Base-by-base conservation (phyloP, 306 rosid species). In the Vigna reflexopilosa region DNA sequence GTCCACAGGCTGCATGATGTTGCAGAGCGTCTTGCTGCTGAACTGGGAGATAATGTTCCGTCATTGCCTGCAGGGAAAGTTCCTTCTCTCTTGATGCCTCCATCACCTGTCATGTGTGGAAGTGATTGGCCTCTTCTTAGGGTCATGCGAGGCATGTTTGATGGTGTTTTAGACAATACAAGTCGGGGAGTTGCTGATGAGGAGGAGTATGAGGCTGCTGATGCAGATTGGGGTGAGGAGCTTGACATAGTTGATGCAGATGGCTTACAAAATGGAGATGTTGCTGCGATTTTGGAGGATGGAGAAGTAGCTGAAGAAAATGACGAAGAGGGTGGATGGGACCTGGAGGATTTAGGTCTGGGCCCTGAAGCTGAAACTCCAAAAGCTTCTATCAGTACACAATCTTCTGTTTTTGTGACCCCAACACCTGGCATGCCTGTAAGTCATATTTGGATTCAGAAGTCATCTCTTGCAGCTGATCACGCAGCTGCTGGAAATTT, bases 71-170 rank as follows among this genome's bases (percentile, higher is more conserved):
- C 75, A 74, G 97, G 96, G 56, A 89, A 89, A 84, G 87, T 85
- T 15, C 91, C 97, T 2, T 79, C 93, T 82, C 96, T 91, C 55
- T 51, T 94, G 88, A 88, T 83, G 72, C 96, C 97, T 6, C 93
- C 96, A 4, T 77, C 88, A 7, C 98, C 98, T 0, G 80, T 92
- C 71, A 86, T 90, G 81, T 86, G 92, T 47, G 94, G 93, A 54
- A 85, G 98, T 42, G 94, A 94, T 88, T 94, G 98, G 98, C 98
- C 98, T 22, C 97, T 90, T 86, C 93, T 94, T 15, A 90, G 91
- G 81, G 97, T 94, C 63, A 85, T 80, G 88, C 89, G 77, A 61
- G 96, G 97, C 78, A 86, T 94, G 71, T 94, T 94, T 80, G 97
- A 94, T 85, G 94, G 97, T n/a, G 94, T 83, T 59, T 75, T 92